phyloP scores from a whole-genome alignment of 2,329 filamentous ascomycete genomes.

The Alternaria sp. region DNA sequence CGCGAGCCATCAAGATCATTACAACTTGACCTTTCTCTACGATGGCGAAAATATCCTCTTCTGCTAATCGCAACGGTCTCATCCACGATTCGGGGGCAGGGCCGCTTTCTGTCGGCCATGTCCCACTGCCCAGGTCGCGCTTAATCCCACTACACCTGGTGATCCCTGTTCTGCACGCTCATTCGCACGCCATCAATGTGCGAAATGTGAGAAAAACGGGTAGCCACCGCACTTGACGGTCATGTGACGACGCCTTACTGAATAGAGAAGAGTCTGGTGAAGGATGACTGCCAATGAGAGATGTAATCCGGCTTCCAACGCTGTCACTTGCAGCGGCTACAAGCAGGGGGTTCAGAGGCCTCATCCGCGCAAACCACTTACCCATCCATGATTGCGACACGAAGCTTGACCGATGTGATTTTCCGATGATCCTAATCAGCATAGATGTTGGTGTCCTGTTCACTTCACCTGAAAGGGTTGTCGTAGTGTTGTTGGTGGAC shows the following conservation, averaged over 20 bases:
- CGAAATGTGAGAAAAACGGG: conserved; percentile 34
- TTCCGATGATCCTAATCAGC: not conserved
- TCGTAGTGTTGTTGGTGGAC: not conserved
- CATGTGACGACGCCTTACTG: conserved; percentile 39
- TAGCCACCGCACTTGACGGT: conserved; percentile 35
- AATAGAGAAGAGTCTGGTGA: conserved; percentile 19
- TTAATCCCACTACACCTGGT: conserved; percentile 35
- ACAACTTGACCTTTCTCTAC: conserved; percentile 8
- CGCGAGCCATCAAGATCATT: conserved; percentile 10
- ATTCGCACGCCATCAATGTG: conserved; percentile 41
- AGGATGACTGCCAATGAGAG: conserved; percentile 33
- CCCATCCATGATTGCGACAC: not conserved
- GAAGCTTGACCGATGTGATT: conserved; percentile 1
- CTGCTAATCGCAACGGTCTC: conserved; percentile 33
- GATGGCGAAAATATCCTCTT: conserved; percentile 17
- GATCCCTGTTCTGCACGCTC: conserved; percentile 33
- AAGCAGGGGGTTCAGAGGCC: conserved; percentile 30
- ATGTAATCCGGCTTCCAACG: conserved; percentile 10
- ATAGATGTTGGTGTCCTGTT: not conserved
- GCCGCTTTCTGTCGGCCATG: conserved; percentile 14
- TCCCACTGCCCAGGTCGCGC: conserved; percentile 38
- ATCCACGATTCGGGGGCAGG: conserved; percentile 24
- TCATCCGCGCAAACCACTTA: conserved; percentile 3
- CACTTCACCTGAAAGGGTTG: not conserved
- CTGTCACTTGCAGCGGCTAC: conserved; percentile 31